phyloP scores from a whole-genome alignment of 1,139 yeast species.

The Lodderomyces jiufengensis region DNA sequence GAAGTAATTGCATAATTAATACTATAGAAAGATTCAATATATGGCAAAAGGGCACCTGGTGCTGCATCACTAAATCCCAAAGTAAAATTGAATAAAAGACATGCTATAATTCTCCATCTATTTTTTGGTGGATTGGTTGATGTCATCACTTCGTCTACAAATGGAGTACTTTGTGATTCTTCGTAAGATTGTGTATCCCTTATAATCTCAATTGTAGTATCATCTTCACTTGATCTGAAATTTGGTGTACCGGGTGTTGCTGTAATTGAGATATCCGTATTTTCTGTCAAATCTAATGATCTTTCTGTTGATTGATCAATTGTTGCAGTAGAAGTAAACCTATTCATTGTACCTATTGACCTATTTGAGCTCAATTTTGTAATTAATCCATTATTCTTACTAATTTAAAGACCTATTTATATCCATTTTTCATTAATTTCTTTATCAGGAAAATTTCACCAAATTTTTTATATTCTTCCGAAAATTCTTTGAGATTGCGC shows the following conservation, averaged over 20 bases:
- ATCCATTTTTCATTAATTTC: too few species aligned
- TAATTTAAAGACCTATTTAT: not conserved
- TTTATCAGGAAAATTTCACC: too few species aligned
- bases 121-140: constrained; percentile 41
- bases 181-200: not conserved
- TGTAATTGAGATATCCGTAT: too few species aligned
- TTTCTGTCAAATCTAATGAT: too few species aligned
- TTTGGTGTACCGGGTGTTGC: not conserved
- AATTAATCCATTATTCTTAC: not conserved
- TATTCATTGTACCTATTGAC: not conserved
- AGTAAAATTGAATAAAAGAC: constrained; percentile 39
- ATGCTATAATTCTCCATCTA: constrained; percentile 37
- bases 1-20: constrained; percentile 40
- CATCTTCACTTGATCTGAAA: not conserved
- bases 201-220: not conserved
- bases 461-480: too few species aligned
- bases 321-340: too few species aligned
- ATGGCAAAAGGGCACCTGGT: constrained; percentile 47
- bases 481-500: too few species aligned
- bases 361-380: not conserved
- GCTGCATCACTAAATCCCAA: constrained; percentile 43
- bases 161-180: not conserved
- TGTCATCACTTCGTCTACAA: constrained; percentile 15
- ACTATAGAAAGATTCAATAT: constrained; percentile 33
- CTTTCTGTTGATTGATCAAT: too few species aligned